Conservation (phyloP, 495 filamentous ascomycete species). For the Penicillium paxilli region DNA sequence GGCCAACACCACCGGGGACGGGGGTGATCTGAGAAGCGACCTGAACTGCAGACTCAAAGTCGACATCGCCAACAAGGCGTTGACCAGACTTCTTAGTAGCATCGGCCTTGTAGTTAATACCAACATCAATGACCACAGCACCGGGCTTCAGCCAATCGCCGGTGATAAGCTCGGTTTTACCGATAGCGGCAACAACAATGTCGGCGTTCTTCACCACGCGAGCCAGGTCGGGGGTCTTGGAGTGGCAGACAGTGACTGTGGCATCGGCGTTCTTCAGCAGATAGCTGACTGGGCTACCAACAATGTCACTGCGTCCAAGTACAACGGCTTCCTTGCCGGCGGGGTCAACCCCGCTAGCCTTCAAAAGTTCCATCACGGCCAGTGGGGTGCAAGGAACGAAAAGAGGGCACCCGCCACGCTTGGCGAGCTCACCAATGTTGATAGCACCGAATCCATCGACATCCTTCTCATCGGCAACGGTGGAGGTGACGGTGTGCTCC, state of each 20-base stretch:
- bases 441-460: conserved; percentile 93
- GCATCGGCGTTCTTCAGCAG: conserved; percentile 93
- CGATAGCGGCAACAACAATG: conserved; percentile 89
- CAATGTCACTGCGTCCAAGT: conserved; percentile 92
- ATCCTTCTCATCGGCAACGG: conserved; percentile 91
- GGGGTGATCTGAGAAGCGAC: conserved; percentile 96
- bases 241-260: conserved; percentile 95
- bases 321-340: conserved; percentile 93
- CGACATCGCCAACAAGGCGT: conserved; percentile 93
- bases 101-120: conserved; percentile 95
- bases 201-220: conserved; percentile 80
- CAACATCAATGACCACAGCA: conserved; percentile 94
- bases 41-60: conserved; percentile 80
- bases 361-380: conserved; percentile 89
- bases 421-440: conserved; percentile 95
- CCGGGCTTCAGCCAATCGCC: conserved; percentile 95
- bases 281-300: conserved; percentile 94
- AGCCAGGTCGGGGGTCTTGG: conserved; percentile 71
- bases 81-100: conserved; percentile 90
- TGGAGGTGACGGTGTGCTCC: conserved; percentile 85
- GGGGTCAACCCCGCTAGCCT: conserved; percentile 79
- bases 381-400: conserved; percentile 96
- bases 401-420: conserved; percentile 81
- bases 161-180: conserved; percentile 80
- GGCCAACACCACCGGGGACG: conserved; percentile 93